Percentiles rank a stretch among this genome's conserved stretches.
Evolutionary conservation across 108 stramenopile species (phyloP).

Genomic region (Aurantiochytrium sp.): DNA sequence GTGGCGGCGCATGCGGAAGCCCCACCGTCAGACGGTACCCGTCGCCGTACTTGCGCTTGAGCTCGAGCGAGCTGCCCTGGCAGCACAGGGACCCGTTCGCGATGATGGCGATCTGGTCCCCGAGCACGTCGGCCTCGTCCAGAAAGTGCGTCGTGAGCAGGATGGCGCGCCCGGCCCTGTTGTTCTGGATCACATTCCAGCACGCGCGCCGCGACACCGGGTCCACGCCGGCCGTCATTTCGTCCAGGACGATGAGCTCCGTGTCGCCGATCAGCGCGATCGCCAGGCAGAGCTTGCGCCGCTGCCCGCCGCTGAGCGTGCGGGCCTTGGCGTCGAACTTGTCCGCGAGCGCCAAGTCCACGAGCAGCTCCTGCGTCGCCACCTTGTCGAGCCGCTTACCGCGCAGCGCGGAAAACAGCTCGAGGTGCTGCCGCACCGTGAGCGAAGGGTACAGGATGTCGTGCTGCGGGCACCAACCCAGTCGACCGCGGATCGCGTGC

Average conservation of each 20-base stretch:
- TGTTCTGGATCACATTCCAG: conserved; percentile 76
- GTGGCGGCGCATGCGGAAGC: neutral
- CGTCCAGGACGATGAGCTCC: conserved; percentile 71
- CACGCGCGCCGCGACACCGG: conserved; percentile 63
- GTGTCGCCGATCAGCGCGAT: conserved; percentile 78
- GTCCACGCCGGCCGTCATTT: conserved; percentile 67
- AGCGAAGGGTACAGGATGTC: conserved; percentile 34
- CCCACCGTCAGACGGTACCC: conserved; percentile 53
- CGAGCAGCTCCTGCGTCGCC: neutral
- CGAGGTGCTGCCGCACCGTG: conserved; percentile 27
- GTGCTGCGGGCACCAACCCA: conserved; percentile 33
- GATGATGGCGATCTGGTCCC: conserved; percentile 68
- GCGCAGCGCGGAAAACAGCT: conserved; percentile 27
- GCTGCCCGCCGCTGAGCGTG: conserved; percentile 77
- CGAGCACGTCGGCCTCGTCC: conserved; percentile 66
- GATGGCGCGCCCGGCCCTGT: conserved; percentile 61
- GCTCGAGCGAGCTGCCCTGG: conserved; percentile 62
- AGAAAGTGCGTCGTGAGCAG: conserved; percentile 66
- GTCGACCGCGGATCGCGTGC: neutral
- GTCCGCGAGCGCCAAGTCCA: conserved; percentile 56
- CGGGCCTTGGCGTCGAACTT: conserved; percentile 43
- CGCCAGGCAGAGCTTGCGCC: conserved; percentile 80
- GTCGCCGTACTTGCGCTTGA: conserved; percentile 66
- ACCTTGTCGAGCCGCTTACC: neutral
- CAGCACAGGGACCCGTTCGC: conserved; percentile 57